Percentiles rank a stretch among this genome's conserved stretches.
Conservation (phyloP, 2,329 filamentous ascomycete species). For the Penicillium sp. region DNA sequence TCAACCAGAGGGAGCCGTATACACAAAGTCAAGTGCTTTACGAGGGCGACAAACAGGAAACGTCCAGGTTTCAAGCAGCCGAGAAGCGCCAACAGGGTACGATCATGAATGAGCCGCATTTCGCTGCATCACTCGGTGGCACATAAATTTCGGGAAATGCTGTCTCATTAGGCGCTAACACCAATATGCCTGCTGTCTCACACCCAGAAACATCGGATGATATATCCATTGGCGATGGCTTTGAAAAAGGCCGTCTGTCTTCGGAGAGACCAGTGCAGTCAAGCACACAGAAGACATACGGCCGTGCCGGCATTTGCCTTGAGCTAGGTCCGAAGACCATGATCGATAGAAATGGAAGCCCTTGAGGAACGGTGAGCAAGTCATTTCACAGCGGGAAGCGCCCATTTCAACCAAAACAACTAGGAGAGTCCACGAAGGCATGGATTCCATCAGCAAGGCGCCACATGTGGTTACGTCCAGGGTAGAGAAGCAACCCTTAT, state of each 20-base stretch:
- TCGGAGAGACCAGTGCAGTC: not conserved
- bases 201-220: not conserved
- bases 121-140: not conserved
- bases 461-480: not conserved
- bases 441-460: not conserved
- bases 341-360: constrained; percentile 46
- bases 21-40: not conserved
- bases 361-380: constrained; percentile 21
- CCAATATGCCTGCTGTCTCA: not conserved
- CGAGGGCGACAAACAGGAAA: not conserved
- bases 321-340: constrained; percentile 25
- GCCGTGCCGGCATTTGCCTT: not conserved
- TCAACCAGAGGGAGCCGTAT: not conserved
- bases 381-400: not conserved
- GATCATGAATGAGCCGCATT: not conserved
- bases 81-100: not conserved
- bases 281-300: not conserved
- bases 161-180: not conserved
- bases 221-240: not conserved
- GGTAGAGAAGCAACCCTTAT: not conserved
- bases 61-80: not conserved
- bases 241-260: not conserved
- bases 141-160: not conserved
- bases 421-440: not conserved
- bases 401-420: not conserved